Conservation (phyloP, 2,329 filamentous ascomycete species). For the Pyricularia sp. region DNA sequence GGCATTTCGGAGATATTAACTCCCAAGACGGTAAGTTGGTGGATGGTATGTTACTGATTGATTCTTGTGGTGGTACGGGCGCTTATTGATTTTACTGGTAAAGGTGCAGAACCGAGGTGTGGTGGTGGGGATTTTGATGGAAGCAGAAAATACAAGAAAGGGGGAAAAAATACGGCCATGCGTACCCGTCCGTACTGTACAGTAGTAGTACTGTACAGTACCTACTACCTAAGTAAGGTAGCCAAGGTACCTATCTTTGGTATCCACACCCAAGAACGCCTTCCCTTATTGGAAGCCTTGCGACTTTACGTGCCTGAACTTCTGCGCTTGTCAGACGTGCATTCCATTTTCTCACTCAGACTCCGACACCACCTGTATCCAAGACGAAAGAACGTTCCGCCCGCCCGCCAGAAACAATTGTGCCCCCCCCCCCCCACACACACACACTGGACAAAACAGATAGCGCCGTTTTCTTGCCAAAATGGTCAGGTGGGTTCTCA, state of each 20-base stretch:
- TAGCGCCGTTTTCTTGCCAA: not conserved
- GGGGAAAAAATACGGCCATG: not conserved
- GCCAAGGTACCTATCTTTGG: not conserved
- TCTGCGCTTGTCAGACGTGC: not conserved
- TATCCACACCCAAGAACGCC: not conserved
- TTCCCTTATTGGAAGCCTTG: not conserved
- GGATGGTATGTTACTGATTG: not conserved
- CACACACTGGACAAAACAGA: not conserved
- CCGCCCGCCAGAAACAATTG: not conserved
- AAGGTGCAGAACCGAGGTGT: not conserved
- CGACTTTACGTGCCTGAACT: not conserved
- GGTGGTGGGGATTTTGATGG: too few species aligned
- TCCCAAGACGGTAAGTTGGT: not conserved
- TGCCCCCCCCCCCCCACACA: too few species aligned
- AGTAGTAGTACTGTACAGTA: too few species aligned
- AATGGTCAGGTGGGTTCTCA: not conserved
- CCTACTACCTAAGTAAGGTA: too few species aligned
- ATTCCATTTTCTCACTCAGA: not conserved
- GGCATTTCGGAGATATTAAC: not conserved
- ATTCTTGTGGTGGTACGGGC: not conserved
- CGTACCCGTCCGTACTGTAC: too few species aligned
- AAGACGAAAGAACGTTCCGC: not conserved
- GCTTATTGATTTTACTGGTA: not conserved
- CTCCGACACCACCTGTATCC: not conserved
- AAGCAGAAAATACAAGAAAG: not conserved